A percentile compares a stretch with the other conserved stretches of the same genome.
Evolutionary conservation across 768 basidiomycete species (phyloP).

Genomic region (Filobasidium wieringae): DNA sequence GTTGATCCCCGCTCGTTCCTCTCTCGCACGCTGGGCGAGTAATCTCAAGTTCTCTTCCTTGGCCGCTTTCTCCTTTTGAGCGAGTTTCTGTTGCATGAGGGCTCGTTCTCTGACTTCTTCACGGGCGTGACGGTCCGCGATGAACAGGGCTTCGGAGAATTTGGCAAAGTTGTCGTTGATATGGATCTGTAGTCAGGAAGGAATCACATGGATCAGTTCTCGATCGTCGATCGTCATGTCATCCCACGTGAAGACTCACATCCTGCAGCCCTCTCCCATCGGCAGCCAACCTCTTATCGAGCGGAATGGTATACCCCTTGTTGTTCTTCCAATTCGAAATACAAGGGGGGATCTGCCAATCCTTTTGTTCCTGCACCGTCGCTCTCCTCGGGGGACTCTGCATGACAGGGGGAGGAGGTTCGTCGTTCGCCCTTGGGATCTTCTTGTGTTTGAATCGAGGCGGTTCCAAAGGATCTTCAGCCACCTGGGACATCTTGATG

Average conservation of each 20-base stretch:
- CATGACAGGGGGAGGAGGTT: conserved; percentile 88
- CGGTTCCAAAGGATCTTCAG: conserved; percentile 94
- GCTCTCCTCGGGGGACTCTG: conserved; percentile 92
- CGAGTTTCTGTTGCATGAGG: conserved; percentile 97
- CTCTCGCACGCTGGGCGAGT: conserved; percentile 87
- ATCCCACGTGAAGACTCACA: conserved; percentile 45
- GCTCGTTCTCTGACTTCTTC: conserved; percentile 94
- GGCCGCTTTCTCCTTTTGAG: conserved; percentile 90
- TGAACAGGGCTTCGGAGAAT: conserved; percentile 88
- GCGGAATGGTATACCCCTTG: conserved; percentile 98
- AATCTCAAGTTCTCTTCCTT: conserved; percentile 93
- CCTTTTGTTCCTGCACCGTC: conserved; percentile 94
- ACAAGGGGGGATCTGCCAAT: conserved; percentile 99
- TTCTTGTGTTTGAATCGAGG: conserved; percentile 98
- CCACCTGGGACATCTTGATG: conserved; percentile 97
- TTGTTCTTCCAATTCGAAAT: conserved; percentile 99
- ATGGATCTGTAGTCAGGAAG: conserved; percentile 52
- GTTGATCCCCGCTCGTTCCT: conserved; percentile 70
- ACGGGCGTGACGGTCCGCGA: conserved; percentile 92
- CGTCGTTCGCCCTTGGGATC: conserved; percentile 90
- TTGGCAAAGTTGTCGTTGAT: conserved; percentile 99
- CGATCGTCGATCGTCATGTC: neutral
- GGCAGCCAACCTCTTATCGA: conserved; percentile 94
- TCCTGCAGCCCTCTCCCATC: conserved; percentile 98
- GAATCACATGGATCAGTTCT: neutral